Evolutionary conservation across 2,329 filamentous ascomycete genomes (phyloP), one percentile per base, ranked within the genome.

Genomic region (Ophiostoma sp.): DNA sequence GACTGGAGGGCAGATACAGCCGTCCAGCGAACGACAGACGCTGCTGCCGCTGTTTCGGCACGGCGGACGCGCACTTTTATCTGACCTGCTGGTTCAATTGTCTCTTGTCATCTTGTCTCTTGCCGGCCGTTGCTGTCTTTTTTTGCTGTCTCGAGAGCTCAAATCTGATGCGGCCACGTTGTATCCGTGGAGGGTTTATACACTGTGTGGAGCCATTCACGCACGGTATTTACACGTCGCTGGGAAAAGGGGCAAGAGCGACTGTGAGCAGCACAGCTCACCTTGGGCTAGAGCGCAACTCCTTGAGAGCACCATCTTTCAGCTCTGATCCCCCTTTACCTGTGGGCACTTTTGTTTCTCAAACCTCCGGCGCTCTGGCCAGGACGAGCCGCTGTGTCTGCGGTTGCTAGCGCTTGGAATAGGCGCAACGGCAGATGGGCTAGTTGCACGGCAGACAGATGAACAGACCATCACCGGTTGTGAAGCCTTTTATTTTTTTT

Each of bases 131-230:
- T 59, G 42, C 42, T 45, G 39, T 48, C 28, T 59, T 17, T 22
- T n/a, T 39, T 63, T n/a, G 59, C n/a, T 1, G 15, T 48, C 11
- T 48, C 12, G 48, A 48, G 45, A 61, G 52, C 52, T 70, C 72
- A 70, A 73, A 73, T 69, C 69, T 69, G 69, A 73, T n/a, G 52
- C 50, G 50, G 69, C 50, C 72, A 73, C 69, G 72, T 73, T 71
- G 72, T 39, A 59, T 57, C 19, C 28, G 8, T 28, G 36, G 8
- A 3, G 7, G 5, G 15, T 31, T 22, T 48, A 36, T 19, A 36
- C 28, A 68, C 68, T 68, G 72, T 68, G 72, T 55, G 42, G 28
- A 66, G n/a, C 28, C n/a, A 2, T 2, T 3, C 31, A 19, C 48
- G 55, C 66, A 73, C 66, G 68, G 71, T 73, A 57, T 73, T 68